Percentiles rank a stretch among this genome's conserved stretches.
phyloP scores from a whole-genome alignment of 305 asterid species.

The Caryopteris hybrid region DNA sequence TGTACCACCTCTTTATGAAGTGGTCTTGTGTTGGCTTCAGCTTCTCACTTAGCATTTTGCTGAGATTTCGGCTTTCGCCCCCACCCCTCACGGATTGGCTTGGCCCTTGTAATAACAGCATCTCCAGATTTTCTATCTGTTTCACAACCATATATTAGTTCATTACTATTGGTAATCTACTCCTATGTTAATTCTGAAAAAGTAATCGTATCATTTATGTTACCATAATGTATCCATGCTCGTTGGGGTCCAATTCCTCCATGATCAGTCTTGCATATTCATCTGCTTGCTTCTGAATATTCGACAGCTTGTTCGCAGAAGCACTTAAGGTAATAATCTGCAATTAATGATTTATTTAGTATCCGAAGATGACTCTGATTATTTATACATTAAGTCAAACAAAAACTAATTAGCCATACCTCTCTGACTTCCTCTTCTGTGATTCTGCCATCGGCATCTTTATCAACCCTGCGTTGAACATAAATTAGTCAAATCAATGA shows the following conservation, averaged over 20 bases:
- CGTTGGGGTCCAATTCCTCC: conserved; percentile 91
- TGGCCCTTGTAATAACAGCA: conserved; percentile 86
- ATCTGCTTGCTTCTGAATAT: conserved; percentile 87
- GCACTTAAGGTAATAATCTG: conserved; percentile 93
- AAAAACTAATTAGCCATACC: conserved; percentile 31
- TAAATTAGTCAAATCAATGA: background rate
- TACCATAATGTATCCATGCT: conserved; percentile 85
- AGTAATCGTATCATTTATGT: too few species aligned
- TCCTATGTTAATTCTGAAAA: too few species aligned
- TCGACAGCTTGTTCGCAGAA: conserved; percentile 91
- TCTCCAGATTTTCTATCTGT: conserved; percentile 87
- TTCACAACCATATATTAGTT: too few species aligned
- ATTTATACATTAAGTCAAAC: too few species aligned
- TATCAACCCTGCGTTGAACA: conserved; percentile 71
- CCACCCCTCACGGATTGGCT: conserved; percentile 51
- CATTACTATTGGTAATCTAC: too few species aligned
- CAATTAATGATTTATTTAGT: too few species aligned
- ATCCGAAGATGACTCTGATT: too few species aligned
- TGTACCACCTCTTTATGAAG: conserved; percentile 36
- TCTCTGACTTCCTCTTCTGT: conserved; percentile 92
- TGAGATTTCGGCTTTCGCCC: conserved; percentile 67
- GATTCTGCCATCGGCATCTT: conserved; percentile 95
- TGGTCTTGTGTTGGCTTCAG: conserved; percentile 45
- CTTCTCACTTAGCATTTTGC: conserved; percentile 69
- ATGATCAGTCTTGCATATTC: conserved; percentile 93